These are phyloP conservation scores for Cytidiella melzeri DNA, from an alignment of 768 basidiomycete genomes.

Conservation along the genomic window DNA sequence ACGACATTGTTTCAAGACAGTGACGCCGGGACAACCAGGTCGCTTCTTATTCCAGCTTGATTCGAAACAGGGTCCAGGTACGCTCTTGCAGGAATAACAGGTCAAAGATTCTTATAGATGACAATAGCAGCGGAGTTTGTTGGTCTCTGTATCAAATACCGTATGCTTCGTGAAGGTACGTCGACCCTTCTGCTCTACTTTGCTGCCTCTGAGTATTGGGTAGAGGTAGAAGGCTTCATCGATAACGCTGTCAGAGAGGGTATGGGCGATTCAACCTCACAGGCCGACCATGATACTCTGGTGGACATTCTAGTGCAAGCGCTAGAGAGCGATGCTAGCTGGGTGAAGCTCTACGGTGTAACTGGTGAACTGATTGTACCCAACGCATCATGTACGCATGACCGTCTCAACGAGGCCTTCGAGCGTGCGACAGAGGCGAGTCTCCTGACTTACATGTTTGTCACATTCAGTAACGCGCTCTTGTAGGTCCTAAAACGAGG, in stretches of 20 bases:
- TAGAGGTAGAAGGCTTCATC: slow-evolving; percentile 67
- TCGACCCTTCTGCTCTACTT: neutral
- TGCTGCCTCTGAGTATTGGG: neutral
- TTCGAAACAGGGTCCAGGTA: slow-evolving; percentile 56
- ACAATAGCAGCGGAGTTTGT: slow-evolving; percentile 50
- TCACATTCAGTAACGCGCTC: neutral
- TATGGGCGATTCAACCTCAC: slow-evolving; percentile 30
- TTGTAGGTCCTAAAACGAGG: slow-evolving; percentile 33
- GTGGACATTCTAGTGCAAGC: slow-evolving; percentile 47
- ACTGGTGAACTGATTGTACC: slow-evolving; percentile 69
- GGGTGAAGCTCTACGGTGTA: slow-evolving; percentile 65
- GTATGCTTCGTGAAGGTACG: slow-evolving; percentile 77
- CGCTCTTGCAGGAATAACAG: slow-evolving; percentile 10
- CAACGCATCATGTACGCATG: slow-evolving; percentile 17
- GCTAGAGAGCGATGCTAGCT: slow-evolving; percentile 54
- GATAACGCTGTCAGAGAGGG: slow-evolving; percentile 41
- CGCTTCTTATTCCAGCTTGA: slow-evolving; percentile 80
- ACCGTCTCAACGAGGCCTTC: slow-evolving; percentile 14
- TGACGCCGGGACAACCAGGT: slow-evolving; percentile 69
- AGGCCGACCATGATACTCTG: slow-evolving; percentile 36
- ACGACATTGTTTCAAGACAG: slow-evolving; percentile 43
- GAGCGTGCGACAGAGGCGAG: slow-evolving; percentile 28
- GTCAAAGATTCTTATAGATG: neutral
- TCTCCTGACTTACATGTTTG: neutral
- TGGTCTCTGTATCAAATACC: slow-evolving; percentile 68